Evolutionary conservation across 106 monocot genomes (phyloP).

Genomic region (Dioscorea alata): DNA sequence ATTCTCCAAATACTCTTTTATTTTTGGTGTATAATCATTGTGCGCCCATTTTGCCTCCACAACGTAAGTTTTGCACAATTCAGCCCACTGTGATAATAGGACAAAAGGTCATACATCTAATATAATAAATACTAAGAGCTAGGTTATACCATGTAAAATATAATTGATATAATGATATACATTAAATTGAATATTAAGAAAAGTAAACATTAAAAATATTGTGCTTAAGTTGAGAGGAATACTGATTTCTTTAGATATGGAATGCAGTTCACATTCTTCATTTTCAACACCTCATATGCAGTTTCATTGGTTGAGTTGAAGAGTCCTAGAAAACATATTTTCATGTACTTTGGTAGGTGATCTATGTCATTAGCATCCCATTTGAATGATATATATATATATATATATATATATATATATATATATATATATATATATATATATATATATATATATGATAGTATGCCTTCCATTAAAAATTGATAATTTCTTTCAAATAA

Average conservation of each 20-base stretch:
- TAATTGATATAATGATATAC: too few relatives aligned
- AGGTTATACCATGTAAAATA: too few relatives aligned
- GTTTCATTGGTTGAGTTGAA: slow-evolving; percentile 19
- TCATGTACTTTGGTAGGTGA: slow-evolving; percentile 30
- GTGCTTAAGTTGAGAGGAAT: not conserved
- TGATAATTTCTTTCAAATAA: not conserved
- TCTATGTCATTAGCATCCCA: slow-evolving; percentile 16
- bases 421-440: too few relatives aligned
- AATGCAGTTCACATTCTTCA: slow-evolving; percentile 1
- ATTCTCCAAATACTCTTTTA: slow-evolving; percentile 27
- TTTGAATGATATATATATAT: slow-evolving; percentile 9
- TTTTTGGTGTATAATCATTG: slow-evolving; percentile 6
- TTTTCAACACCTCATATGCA: not conserved
- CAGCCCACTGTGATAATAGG: slow-evolving; percentile 15
- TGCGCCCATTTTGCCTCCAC: slow-evolving; percentile 28
- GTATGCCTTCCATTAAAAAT: not conserved
- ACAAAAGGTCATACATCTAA: too few relatives aligned
- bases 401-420: too few relatives aligned
- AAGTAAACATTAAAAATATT: not conserved
- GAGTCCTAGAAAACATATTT: slow-evolving; percentile 13
- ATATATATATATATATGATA: too few relatives aligned
- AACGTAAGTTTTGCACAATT: slow-evolving; percentile 18
- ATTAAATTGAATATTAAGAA: not conserved
- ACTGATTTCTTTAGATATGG: slow-evolving; percentile 7
- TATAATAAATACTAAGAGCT: too few relatives aligned